phyloP scores from a whole-genome alignment of 331 rosid genomes.

The Spiraea crenata region DNA sequence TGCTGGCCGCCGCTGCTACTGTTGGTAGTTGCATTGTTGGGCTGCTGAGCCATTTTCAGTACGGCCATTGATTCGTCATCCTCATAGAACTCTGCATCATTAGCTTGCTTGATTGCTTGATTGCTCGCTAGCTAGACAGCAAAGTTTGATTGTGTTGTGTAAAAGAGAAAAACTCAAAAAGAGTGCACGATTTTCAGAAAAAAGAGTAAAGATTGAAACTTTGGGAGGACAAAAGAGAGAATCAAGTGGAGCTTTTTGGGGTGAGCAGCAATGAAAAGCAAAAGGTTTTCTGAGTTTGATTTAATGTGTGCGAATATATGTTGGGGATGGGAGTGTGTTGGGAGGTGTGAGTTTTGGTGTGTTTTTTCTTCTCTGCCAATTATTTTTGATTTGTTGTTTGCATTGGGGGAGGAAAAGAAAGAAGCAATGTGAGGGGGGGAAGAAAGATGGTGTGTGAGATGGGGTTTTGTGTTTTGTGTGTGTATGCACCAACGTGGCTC shows the following conservation, averaged over 20 bases:
- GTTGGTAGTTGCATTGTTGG: slow-evolving; percentile 37
- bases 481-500: slow-evolving; percentile 18
- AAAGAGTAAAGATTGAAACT: slow-evolving; percentile 2
- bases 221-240: not conserved
- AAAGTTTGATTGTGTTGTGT: not conserved
- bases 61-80: slow-evolving; percentile 40
- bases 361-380: slow-evolving; percentile 19
- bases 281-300: slow-evolving; percentile 49
- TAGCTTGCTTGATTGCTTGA: not conserved
- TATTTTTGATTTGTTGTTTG: slow-evolving; percentile 5
- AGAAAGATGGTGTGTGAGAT: not conserved
- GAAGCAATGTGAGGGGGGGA: not conserved
- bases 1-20: slow-evolving; percentile 27
- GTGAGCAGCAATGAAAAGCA: slow-evolving; percentile 40
- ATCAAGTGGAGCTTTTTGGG: slow-evolving; percentile 7
- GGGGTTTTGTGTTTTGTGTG: not conserved
- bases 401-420: not conserved
- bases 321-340: slow-evolving; percentile 14
- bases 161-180: slow-evolving; percentile 6
- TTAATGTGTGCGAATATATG: slow-evolving; percentile 25
- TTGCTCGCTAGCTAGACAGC: slow-evolving; percentile 7
- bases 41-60: slow-evolving; percentile 60
- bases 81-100: slow-evolving; percentile 33
- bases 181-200: slow-evolving; percentile 50
- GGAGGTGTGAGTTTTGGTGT: not conserved